Conservation (phyloP, 805 yeast genomes). For the Lipomyces kockii region DNA sequence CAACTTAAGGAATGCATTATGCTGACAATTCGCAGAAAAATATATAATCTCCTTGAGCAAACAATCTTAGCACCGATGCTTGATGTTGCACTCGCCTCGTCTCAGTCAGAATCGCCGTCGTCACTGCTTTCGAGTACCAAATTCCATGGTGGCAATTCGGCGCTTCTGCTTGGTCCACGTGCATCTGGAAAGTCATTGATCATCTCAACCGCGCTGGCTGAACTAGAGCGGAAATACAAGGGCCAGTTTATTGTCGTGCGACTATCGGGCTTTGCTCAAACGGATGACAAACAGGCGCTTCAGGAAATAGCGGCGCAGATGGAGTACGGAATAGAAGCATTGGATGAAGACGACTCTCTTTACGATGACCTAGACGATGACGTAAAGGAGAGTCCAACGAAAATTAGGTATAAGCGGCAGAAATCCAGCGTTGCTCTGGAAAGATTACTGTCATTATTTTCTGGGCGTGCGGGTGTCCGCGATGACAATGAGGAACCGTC, state of each 20-base stretch:
- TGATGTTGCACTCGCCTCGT: neutral
- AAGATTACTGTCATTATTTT: constrained; percentile 41
- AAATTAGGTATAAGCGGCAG: neutral
- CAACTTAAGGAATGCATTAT: neutral
- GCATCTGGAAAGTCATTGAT: constrained; percentile 75
- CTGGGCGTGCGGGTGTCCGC: constrained; percentile 35
- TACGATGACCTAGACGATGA: neutral
- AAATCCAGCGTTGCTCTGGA: constrained; percentile 38
- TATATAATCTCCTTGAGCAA: constrained; percentile 47
- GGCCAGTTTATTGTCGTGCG: constrained; percentile 63
- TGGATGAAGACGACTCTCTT: constrained; percentile 16
- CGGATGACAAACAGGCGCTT: constrained; percentile 77
- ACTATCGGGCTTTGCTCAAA: constrained; percentile 72
- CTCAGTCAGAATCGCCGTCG: neutral
- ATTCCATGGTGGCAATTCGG: constrained; percentile 72
- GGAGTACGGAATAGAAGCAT: constrained; percentile 51
- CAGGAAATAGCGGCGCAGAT: constrained; percentile 85
- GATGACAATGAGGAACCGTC: constrained; percentile 19
- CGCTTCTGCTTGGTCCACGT: constrained; percentile 77
- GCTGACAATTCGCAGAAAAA: constrained; percentile 45
- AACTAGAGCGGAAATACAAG: constrained; percentile 49
- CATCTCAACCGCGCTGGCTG: constrained; percentile 59
- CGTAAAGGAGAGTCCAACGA: neutral
- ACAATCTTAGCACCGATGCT: constrained; percentile 26
- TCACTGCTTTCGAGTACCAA: neutral